A percentile compares a stretch with the other conserved stretches of the same genome.
These are phyloP conservation scores for Brachypodium distachyon DNA, from an alignment of 202 grass and related monocot species.

Conservation along the genomic window DNA sequence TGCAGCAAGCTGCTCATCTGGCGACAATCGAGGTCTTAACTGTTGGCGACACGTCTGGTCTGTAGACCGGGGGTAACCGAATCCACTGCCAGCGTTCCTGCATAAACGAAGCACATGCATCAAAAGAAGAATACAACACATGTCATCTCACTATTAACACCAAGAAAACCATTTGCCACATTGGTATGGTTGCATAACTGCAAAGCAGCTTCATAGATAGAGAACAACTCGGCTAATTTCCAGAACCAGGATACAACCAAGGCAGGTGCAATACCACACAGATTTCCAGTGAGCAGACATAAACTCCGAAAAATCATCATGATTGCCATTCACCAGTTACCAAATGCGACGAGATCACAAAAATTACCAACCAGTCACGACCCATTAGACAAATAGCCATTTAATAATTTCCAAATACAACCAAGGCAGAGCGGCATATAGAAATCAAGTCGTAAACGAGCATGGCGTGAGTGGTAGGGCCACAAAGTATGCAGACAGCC, in stretches of 20 bases:
- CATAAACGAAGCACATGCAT: background rate
- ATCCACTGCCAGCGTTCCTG: slow-evolving; percentile 41
- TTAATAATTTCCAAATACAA: background rate
- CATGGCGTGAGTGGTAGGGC: too few species aligned
- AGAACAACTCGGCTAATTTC: slow-evolving; percentile 9
- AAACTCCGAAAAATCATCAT: background rate
- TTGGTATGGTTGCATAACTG: background rate
- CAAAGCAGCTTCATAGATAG: background rate
- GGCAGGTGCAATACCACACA: background rate
- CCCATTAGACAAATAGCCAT: background rate
- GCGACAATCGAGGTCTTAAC: slow-evolving; percentile 41
- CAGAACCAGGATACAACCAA: background rate
- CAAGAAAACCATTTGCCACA: background rate
- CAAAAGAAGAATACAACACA: background rate
- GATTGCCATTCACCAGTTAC: background rate
- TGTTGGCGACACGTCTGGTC: slow-evolving; percentile 80
- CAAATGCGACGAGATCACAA: background rate
- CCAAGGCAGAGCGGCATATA: background rate
- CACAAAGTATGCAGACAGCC: too few species aligned
- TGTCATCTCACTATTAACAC: background rate
- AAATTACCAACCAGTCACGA: background rate
- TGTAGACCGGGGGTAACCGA: slow-evolving; percentile 23
- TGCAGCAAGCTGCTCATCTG: slow-evolving; percentile 72
- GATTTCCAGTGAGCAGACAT: background rate
- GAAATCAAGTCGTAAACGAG: background rate